Evolutionary conservation across 2,329 filamentous ascomycete genomes (phyloP), one percentile per base, ranked within the genome.

Genomic region (Verticillium albo-atrum): DNA sequence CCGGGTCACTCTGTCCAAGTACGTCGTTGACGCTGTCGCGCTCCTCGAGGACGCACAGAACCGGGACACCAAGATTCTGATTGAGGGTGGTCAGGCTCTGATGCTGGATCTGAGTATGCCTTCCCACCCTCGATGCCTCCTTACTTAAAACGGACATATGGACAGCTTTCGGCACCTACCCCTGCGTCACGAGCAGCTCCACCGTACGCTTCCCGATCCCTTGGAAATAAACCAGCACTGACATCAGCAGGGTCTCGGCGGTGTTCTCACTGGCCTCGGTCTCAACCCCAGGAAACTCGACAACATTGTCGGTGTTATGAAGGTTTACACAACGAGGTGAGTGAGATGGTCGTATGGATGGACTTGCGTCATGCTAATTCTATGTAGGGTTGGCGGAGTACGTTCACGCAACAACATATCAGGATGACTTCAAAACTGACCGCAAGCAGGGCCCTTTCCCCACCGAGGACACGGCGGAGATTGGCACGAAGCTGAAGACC

Each of bases 291-390:
- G 77, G 63, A 85, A 85, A 63, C 78, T 89, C 62, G 80, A 78
- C 58, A 80, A 76, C 61, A 80, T 85, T 54, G 82, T 89, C 64
- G 87, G 87, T 58, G 86, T 89, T 12, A 86, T 89, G 27, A 90
- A 90, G 71, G 86, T 86, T 30, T 89, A 56, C 55, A 56, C 35
- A 23, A 56, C 55, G 89, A 64, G 87, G 87, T 58, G 86, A 89
- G 14, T 86, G 89, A 26, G 89, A 89, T 70, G 85, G 86, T 32
- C 89, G 86, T 75, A 65, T 59, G 67, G 6, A 56, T 61, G 65
- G 64, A 59, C 52, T n/a, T n/a, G 50, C 53, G 34, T 53, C 62
- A 37, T 59, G 64, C 58, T 54, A 63, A 57, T 60, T 51, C 62
- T 68, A 54, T 66, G 57, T 60, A 55, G 58, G 42, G 53, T 55